Evolutionary conservation across 2,329 filamentous ascomycete genomes (phyloP).

Genomic region (Fusarium sp.): DNA sequence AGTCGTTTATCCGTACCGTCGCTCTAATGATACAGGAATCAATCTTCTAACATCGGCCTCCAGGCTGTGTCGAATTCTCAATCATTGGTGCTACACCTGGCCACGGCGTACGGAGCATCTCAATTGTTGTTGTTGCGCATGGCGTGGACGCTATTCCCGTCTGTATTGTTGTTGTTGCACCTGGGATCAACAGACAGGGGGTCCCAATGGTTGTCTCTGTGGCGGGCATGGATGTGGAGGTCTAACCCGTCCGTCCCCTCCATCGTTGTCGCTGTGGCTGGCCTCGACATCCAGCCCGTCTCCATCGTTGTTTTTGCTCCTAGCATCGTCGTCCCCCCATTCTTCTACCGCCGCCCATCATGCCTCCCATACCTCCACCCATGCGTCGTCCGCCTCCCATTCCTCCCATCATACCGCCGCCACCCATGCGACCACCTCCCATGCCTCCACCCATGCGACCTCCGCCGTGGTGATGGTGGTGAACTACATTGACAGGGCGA

Average conservation of each 20-base stretch:
- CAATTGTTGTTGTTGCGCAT: not conserved
- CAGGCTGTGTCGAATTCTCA: not conserved
- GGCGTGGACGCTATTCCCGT: not conserved
- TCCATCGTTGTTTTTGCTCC: not conserved
- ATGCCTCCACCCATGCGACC: slow-evolving; percentile 3
- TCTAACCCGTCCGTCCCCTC: not conserved
- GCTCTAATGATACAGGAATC: not conserved
- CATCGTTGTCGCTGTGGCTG: not conserved
- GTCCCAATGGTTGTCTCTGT: not conserved
- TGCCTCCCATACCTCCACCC: not conserved
- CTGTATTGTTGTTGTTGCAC: not conserved
- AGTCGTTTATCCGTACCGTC: not conserved
- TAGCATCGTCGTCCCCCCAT: slow-evolving; percentile 13
- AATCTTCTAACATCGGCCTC: not conserved
- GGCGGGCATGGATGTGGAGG: not conserved
- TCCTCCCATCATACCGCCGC: slow-evolving; percentile 11
- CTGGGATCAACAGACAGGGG: not conserved
- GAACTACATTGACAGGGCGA: slow-evolving; percentile 10
- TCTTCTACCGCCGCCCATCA: not conserved
- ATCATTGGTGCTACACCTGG: not conserved
- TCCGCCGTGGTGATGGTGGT: slow-evolving; percentile 15
- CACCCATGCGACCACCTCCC: slow-evolving; percentile 9
- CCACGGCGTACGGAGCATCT: not conserved
- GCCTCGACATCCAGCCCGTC: not conserved
- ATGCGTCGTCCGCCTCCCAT: slow-evolving; percentile 8